A percentile compares a stretch with the other conserved stretches of the same genome.
phyloP scores from a whole-genome alignment of 352 stramenopile genomes.

The Pythium utonaiense region DNA sequence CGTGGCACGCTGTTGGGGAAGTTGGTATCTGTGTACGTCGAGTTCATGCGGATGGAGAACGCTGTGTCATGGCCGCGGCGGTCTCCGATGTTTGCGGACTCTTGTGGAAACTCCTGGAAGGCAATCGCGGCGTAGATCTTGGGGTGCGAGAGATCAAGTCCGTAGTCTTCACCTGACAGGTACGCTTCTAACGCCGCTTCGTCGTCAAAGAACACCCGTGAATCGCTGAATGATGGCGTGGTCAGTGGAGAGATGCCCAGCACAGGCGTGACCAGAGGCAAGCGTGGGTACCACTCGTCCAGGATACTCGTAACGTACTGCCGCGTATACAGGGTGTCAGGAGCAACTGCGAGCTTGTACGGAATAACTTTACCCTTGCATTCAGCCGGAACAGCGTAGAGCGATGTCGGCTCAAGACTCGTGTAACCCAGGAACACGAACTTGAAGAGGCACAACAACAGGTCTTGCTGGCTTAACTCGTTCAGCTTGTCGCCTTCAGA shows the following conservation, averaged over 20 bases:
- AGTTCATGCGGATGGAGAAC: slow-evolving; percentile 71
- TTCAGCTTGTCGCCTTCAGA: slow-evolving; percentile 42
- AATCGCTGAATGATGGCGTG: slow-evolving; percentile 52
- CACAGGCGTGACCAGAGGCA: slow-evolving; percentile 37
- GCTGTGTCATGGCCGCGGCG: slow-evolving; percentile 32
- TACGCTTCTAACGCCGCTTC: slow-evolving; percentile 53
- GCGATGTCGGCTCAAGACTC: slow-evolving; percentile 30
- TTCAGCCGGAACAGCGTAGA: slow-evolving; percentile 38
- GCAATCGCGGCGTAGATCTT: slow-evolving; percentile 69
- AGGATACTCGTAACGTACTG: slow-evolving; percentile 48
- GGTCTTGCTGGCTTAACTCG: slow-evolving; percentile 34
- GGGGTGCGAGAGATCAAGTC: slow-evolving; percentile 34
- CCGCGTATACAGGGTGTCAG: slow-evolving; percentile 64
- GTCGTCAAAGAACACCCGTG: slow-evolving; percentile 54
- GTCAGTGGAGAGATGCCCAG: slow-evolving; percentile 42
- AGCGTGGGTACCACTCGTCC: slow-evolving; percentile 55
- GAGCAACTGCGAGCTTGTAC: slow-evolving; percentile 72
- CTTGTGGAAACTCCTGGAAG: slow-evolving; percentile 49
- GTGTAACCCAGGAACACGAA: slow-evolving; percentile 52
- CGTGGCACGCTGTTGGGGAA: slow-evolving; percentile 40
- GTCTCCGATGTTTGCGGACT: slow-evolving; percentile 33
- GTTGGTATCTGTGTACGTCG: slow-evolving; percentile 34
- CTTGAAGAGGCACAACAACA: slow-evolving; percentile 42
- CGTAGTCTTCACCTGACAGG: slow-evolving; percentile 47
- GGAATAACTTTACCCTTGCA: slow-evolving; percentile 56